Evolutionary conservation across 2,329 filamentous ascomycete genomes (phyloP), one percentile per base, ranked within the genome.

Genomic region (Herpotrichia juniperi): DNA sequence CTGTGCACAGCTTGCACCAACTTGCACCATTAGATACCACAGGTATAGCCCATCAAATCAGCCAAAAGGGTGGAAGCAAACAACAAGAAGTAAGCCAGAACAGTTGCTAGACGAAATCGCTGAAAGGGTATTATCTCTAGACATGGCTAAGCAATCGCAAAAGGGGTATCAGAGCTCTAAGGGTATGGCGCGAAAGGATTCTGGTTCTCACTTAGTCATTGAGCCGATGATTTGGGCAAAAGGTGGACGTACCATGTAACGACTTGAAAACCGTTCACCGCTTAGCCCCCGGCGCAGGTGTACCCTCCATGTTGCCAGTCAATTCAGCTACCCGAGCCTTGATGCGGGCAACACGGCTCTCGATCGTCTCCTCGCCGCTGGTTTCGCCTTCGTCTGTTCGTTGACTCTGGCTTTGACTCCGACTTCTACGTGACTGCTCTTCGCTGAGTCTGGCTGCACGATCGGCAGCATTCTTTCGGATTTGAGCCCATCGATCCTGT

Each of bases 281-380:
- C 52, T 49, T 60, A 40, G 51, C 50, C 28, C 53, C 50, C 19
- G 60, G 50, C 28, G 43, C 42, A 44, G 43, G 46, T 46, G 42
- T 50, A 7, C 69, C 68, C 2, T 74, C 71, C 19, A 69, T 50
- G 24, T 71, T 72, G 34, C 89, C 89, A 1, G 94, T 99, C 64
- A 99, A 78, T 74, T 97, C 92, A 46, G 94, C 94, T 52, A 99
- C 94, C 56, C 94, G 88, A 54, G 94, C 94, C 78, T 97, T 97
- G 83, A 99, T 99, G 58, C 94, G 90, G 43, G 94, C 94, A 53
- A 97, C 94, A 61, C 94, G 90, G 43, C 92, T 93, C 75, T 99
- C 94, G 67, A 97, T 97, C 30, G 93, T 94, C 81, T 96, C 93
- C 82, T 97, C 93, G 50, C 90, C 92, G 68, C 90, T 96, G n/a